Percentiles rank a stretch among this genome's conserved stretches.
Evolutionary conservation across 1,284 basidiomycete genomes (phyloP).

Genomic region (Hemileia vastatrix): DNA sequence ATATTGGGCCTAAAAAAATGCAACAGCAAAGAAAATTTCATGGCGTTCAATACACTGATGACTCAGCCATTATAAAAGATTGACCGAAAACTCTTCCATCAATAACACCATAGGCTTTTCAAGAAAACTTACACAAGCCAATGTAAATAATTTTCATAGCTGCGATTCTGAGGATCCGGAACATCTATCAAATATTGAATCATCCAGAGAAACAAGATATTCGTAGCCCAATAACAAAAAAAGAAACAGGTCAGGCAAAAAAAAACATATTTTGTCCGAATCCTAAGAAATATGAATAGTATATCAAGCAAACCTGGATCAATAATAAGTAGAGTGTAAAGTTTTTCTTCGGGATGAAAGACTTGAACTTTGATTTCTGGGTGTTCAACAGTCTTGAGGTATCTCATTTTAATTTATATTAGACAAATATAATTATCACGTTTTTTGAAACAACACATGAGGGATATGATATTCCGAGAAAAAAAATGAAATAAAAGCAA

Average conservation of each 20-base stretch:
- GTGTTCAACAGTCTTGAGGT: slow-evolving; percentile 53
- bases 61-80: no score
- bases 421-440: not conserved
- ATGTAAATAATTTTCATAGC: slow-evolving; percentile 68
- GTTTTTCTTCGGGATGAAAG: slow-evolving; percentile 65
- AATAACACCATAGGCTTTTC: slow-evolving; percentile 18
- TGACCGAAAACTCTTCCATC: not conserved
- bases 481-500: slow-evolving; percentile 9
- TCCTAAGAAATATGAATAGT: not conserved
- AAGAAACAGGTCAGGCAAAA: not conserved
- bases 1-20: slow-evolving; percentile 60
- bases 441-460: not conserved
- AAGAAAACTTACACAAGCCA: slow-evolving; percentile 60
- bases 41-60: no score
- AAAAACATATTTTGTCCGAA: not conserved
- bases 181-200: slow-evolving; percentile 53
- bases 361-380: slow-evolving; percentile 62
- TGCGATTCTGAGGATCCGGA: slow-evolving; percentile 58
- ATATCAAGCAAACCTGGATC: slow-evolving; percentile 58
- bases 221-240: not conserved
- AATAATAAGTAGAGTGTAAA: slow-evolving; percentile 81
- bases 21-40: not conserved
- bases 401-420: not conserved
- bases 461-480: no score
- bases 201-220: not conserved